phyloP scores from a whole-genome alignment of 176 grass and related monocot species.

The Aegilops speltoides region DNA sequence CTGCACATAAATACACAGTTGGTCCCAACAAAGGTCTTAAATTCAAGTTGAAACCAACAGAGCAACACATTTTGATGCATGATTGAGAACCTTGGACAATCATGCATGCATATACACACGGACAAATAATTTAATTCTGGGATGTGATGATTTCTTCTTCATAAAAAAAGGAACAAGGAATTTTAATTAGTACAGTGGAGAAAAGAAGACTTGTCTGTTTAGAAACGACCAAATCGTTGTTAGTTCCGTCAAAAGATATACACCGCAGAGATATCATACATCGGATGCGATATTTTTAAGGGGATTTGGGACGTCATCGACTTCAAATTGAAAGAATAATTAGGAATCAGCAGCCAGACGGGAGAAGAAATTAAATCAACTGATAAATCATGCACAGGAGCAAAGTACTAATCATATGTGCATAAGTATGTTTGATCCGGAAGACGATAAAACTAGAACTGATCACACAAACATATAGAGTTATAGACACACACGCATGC shows the following conservation, averaged over 20 bases:
- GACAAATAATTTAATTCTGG: not conserved
- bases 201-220: constrained; percentile 1
- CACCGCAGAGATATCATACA: not conserved
- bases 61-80: constrained; percentile 12
- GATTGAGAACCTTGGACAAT: constrained; percentile 25
- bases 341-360: not conserved
- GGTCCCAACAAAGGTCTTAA: constrained; percentile 19
- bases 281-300: not conserved
- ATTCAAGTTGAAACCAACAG: constrained; percentile 27
- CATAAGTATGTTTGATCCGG: not conserved
- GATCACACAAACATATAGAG: too few species aligned
- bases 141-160: not conserved
- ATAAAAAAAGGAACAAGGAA: not conserved
- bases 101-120: not conserved
- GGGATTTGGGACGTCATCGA: not conserved
- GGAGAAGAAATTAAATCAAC: not conserved
- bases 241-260: not conserved
- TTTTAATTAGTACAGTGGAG: not conserved
- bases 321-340: not conserved
- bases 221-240: not conserved
- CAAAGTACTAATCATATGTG: not conserved
- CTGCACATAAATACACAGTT: not conserved
- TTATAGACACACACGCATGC: not conserved
- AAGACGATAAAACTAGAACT: not conserved
- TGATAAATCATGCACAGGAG: not conserved